These are phyloP conservation scores for Marsdenia floribunda DNA, from an alignment of 257 asterid species.

Conservation along the genomic window DNA sequence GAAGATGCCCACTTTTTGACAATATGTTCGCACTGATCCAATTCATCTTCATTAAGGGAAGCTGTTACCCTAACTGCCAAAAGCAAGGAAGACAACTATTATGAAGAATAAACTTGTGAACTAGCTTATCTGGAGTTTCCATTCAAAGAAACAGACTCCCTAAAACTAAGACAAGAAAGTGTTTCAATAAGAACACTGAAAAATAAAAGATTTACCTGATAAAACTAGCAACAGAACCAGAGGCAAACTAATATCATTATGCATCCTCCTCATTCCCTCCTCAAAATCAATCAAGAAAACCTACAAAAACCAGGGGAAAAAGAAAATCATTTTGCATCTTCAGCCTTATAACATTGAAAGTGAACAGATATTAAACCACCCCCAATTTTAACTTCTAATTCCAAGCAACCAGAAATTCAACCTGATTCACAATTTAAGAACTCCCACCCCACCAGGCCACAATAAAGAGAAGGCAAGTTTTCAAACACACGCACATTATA, in stretches of 20 bases:
- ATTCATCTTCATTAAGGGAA: slow-evolving; percentile 38
- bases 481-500: not conserved
- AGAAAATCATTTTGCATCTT: not conserved
- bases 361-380: not conserved
- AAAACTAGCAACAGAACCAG: not conserved
- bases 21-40: slow-evolving; percentile 48
- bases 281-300: not conserved
- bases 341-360: not conserved
- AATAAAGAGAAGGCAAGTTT: not conserved
- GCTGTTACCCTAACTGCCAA: slow-evolving; percentile 45
- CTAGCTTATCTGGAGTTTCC: not conserved
- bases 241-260: not conserved
- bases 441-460: not conserved
- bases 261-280: slow-evolving; percentile 5
- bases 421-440: not conserved
- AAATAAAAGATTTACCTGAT: not conserved
- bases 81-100: not conserved
- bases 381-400: not conserved
- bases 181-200: not conserved
- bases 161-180: not conserved
- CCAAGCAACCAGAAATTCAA: not conserved
- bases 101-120: not conserved
- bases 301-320: slow-evolving; percentile 1
- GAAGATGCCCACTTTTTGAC: slow-evolving; percentile 88
- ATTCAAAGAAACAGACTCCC: not conserved